phyloP scores from a whole-genome alignment of 1,139 yeast genomes.

The Saccharomyces pastorianus region DNA sequence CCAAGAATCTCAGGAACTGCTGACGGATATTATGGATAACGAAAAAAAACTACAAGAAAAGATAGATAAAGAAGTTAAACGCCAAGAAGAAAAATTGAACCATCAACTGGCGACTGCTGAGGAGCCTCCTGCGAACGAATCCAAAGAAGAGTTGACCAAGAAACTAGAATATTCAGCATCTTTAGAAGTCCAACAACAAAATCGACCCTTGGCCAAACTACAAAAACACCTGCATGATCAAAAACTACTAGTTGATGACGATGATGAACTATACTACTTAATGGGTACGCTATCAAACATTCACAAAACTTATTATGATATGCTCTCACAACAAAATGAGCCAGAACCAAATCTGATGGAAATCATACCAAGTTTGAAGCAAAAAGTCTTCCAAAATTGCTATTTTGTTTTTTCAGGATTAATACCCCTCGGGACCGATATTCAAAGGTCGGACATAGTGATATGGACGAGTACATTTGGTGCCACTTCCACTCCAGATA shows the following conservation, averaged over 20 bases:
- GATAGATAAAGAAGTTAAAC: conserved; percentile 31
- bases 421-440: conserved; percentile 66
- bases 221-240: conserved; percentile 68
- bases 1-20: conserved; percentile 29
- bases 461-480: conserved; percentile 92
- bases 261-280: conserved; percentile 61
- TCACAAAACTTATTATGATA: conserved; percentile 56
- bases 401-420: conserved; percentile 79
- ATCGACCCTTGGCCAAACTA: conserved; percentile 76
- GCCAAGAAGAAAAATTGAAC: conserved; percentile 27
- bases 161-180: conserved; percentile 34
- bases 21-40: conserved; percentile 30
- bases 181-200: conserved; percentile 36
- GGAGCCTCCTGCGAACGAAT: conserved; percentile 23
- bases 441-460: conserved; percentile 74
- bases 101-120: conserved; percentile 21
- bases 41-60: conserved; percentile 28
- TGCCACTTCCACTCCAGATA: conserved; percentile 71
- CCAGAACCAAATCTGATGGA: conserved; percentile 43
- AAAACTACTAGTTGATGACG: conserved; percentile 68
- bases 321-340: conserved; percentile 15
- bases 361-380: conserved; percentile 51
- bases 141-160: conserved; percentile 37
- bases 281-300: conserved; percentile 54
- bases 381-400: conserved; percentile 56